phyloP scores from a whole-genome alignment of 768 basidiomycete genomes.

The Hygrophorus pudorinus region DNA sequence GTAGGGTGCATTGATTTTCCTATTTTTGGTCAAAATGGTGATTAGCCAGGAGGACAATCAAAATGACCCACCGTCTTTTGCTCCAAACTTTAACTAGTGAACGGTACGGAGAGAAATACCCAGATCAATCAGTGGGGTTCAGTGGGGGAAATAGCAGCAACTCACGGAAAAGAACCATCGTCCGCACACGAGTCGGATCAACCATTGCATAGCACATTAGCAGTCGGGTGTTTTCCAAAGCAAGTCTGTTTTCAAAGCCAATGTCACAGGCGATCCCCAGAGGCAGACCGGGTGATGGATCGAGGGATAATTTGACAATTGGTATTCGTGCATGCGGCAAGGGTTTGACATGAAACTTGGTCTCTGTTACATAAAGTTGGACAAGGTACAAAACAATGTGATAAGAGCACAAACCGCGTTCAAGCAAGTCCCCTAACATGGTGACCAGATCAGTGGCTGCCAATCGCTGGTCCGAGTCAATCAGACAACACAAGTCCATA shows the following conservation, averaged over 20 bases:
- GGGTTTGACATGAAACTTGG: slow-evolving; percentile 93
- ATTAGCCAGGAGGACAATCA: slow-evolving; percentile 1
- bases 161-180: slow-evolving; percentile 93
- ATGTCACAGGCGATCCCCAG: slow-evolving; percentile 96
- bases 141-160: slow-evolving; percentile 14
- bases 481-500: slow-evolving; percentile 97
- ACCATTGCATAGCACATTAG: slow-evolving; percentile 97
- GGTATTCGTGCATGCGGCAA: slow-evolving; percentile 96
- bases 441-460: slow-evolving; percentile 86
- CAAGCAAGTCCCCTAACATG: slow-evolving; percentile 86
- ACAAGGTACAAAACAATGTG: not conserved
- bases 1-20: slow-evolving; percentile 98
- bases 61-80: slow-evolving; percentile 63
- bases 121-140: slow-evolving; percentile 8
- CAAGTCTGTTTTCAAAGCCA: slow-evolving; percentile 95
- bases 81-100: slow-evolving; percentile 94
- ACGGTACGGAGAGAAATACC: slow-evolving; percentile 8
- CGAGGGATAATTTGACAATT: slow-evolving; percentile 92
- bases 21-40: slow-evolving; percentile 17
- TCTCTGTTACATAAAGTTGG: slow-evolving; percentile 42
- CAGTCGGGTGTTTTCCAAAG: slow-evolving; percentile 92
- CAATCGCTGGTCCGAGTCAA: slow-evolving; percentile 74
- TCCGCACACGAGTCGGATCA: slow-evolving; percentile 88
- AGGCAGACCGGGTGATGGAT: slow-evolving; percentile 72
- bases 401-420: slow-evolving; percentile 61